Base-by-base conservation (phyloP, 306 rosid genomes). In the Coriaria nepalensis region DNA sequence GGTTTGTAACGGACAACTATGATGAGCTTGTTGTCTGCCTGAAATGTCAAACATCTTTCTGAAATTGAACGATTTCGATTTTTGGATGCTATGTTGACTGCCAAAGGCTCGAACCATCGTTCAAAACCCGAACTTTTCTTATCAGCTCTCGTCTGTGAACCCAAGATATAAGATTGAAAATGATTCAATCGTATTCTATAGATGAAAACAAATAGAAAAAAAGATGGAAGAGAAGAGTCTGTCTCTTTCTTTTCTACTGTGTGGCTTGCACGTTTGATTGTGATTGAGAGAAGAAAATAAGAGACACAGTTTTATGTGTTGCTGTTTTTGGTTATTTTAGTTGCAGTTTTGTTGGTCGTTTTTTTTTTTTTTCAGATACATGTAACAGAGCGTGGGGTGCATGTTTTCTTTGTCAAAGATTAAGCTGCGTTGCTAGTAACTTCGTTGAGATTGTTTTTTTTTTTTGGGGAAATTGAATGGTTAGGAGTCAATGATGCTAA, bases 31-130 rank as follows among this genome's bases (percentile, higher is more conserved):
- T 49, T 77, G 71, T 50, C 75, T 63, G 13, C 86, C 83, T 6
- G 76, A 77, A 32, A 53, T 61, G 35, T 87, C 96, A 58, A 82
- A 63, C 85, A 79, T 75, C 67, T 37, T 78, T 37, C 59, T 75
- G n/a, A 85, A 43, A 50, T 78, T 73, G 62, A 92, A 92, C 15
- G 98, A 85, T 67, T 32, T 73, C 0, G 76, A 58, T 51, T 85
- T 80, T 52, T 79, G 94, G 70, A 81, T 53, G 59, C 70, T 73
- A 9, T 32, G 10, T 59, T 67, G 77, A 13, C 66, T 62, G 33
- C 60, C 20, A 36, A 79, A 68, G 36, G 85, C 67, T 20, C 87
- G 66, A 77, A 77, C 87, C 94, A 90, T 85, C n/a, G 56, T 73
- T 20, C 29, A 3, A 58, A 40, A 47, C 33, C 12, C 41, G 13